These are phyloP conservation scores for Russula earlei DNA, from an alignment of 768 basidiomycete species.

Conservation along the genomic window DNA sequence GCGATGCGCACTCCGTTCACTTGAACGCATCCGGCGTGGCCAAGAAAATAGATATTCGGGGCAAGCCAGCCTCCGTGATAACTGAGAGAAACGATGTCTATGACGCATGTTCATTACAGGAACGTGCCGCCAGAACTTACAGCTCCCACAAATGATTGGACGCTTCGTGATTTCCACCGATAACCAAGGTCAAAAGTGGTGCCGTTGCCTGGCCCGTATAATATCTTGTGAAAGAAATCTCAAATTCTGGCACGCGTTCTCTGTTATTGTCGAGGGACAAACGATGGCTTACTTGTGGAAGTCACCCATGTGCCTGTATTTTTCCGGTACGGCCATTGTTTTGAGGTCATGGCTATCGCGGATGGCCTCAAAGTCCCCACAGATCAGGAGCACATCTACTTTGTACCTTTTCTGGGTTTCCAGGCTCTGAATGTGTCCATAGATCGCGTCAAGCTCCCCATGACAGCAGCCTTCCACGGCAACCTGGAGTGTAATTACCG, in stretches of 20 bases:
- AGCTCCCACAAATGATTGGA: slow-evolving; percentile 96
- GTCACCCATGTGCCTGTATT: slow-evolving; percentile 75
- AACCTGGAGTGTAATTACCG: slow-evolving; percentile 39
- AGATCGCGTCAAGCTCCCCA: slow-evolving; percentile 85
- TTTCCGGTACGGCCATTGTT: slow-evolving; percentile 85
- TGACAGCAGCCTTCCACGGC: slow-evolving; percentile 95
- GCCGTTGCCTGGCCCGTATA: slow-evolving; percentile 25
- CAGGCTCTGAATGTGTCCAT: slow-evolving; percentile 54
- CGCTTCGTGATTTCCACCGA: slow-evolving; percentile 97
- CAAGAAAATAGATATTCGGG: slow-evolving; percentile 93
- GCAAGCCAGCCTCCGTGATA: slow-evolving; percentile 98
- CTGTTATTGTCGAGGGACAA: neutral
- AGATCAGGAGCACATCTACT: slow-evolving; percentile 82
- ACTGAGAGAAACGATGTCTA: slow-evolving; percentile 31
- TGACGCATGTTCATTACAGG: slow-evolving; percentile 7
- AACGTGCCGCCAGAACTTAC: slow-evolving; percentile 35
- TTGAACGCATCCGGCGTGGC: slow-evolving; percentile 79
- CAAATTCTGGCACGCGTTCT: neutral
- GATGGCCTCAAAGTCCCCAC: slow-evolving; percentile 94
- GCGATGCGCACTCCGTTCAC: slow-evolving; percentile 84
- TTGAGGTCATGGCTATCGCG: slow-evolving; percentile 77
- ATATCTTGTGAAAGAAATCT: slow-evolving; percentile 43
- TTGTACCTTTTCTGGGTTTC: slow-evolving; percentile 54
- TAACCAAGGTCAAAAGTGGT: slow-evolving; percentile 83
- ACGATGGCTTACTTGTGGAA: slow-evolving; percentile 56